Evolutionary conservation across 768 basidiomycete genomes (phyloP).

Genomic region (Boletellus ananas): DNA sequence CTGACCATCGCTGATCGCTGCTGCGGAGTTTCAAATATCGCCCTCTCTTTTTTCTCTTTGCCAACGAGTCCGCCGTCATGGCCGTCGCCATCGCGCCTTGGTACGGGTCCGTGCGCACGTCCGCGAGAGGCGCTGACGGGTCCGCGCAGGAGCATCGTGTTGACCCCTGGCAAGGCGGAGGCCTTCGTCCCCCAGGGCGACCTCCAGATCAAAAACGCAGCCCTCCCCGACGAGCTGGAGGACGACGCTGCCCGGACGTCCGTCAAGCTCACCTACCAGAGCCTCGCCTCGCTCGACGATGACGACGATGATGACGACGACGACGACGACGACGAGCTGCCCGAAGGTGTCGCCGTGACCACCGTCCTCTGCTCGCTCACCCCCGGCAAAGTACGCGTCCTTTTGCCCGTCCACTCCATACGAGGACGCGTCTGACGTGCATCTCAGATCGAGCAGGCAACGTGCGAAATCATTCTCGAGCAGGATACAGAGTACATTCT

Average conservation of each 20-base stretch:
- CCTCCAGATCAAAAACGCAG: constrained; percentile 77
- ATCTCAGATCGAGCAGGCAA: constrained; percentile 69
- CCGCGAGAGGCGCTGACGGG: constrained; percentile 4
- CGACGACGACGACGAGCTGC: constrained; percentile 38
- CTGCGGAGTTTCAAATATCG: constrained; percentile 45
- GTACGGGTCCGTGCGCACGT: constrained; percentile 35
- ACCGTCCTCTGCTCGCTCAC: constrained; percentile 77
- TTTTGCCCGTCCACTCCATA: background rate
- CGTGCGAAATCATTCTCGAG: constrained; percentile 67
- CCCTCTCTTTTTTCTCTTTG: background rate
- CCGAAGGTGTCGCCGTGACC: constrained; percentile 38
- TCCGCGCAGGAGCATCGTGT: constrained; percentile 52
- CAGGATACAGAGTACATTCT: constrained; percentile 63
- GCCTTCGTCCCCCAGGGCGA: constrained; percentile 59
- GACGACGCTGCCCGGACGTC: constrained; percentile 60
- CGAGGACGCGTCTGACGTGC: constrained; percentile 9
- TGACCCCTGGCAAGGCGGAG: constrained; percentile 56
- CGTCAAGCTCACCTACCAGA: constrained; percentile 61
- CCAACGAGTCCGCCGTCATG: constrained; percentile 38
- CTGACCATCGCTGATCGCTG: constrained; percentile 46
- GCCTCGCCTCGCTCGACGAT: constrained; percentile 33
- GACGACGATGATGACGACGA: constrained; percentile 46
- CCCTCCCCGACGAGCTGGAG: constrained; percentile 69
- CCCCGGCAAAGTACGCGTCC: constrained; percentile 63
- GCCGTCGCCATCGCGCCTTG: constrained; percentile 62